Evolutionary conservation across 768 basidiomycete genomes (phyloP), one percentile per base, ranked within the genome.

Genomic region (Suillus paluster): DNA sequence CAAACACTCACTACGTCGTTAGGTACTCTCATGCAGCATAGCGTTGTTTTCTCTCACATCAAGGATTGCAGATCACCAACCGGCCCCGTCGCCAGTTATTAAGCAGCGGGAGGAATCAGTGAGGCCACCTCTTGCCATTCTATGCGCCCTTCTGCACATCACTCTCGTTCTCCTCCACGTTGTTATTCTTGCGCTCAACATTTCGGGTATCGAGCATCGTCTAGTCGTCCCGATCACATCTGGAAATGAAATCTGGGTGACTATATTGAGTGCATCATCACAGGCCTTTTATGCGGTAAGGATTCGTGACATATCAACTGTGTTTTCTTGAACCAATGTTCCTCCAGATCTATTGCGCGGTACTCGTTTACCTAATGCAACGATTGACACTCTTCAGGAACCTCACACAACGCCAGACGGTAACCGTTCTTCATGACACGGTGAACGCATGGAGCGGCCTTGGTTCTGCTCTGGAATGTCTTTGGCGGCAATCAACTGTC

Each of bases 401-500:
- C 0, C 33, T 69, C 19, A 41, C 42, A 9, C 33, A 59, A 10
- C 23, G 39, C 1, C 63, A 69, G 17, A 62, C 63, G 3, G 2
- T 72, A 5, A 71, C 71, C 34, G 41, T 58, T 36, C 46, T 68
- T 1, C 69, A 72, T 58, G 71, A 72, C 44, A 36, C 63, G 8
- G 4, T 59, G 45, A 36, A 48, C 3, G 68, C 72, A 15, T 72
- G 71, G 71, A 57, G 55, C 17, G 68, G 72, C 0, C 60, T 67
- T 56, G 71, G 71, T n/a, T 57, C 66, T 57, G 69, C 71, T 7
- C 0, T 66, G 5, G 15, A 60, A 27, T 11, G 36, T 5, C 49
- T 69, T 8, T 70, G 67, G 69, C 41, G 49, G 15, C 71, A 72
- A 48, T 63, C 41, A 11, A 33, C 45, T 17, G 21, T 61, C 14